Evolutionary conservation across 805 yeast genomes (phyloP).

Genomic region (Yarrowia sp.): DNA sequence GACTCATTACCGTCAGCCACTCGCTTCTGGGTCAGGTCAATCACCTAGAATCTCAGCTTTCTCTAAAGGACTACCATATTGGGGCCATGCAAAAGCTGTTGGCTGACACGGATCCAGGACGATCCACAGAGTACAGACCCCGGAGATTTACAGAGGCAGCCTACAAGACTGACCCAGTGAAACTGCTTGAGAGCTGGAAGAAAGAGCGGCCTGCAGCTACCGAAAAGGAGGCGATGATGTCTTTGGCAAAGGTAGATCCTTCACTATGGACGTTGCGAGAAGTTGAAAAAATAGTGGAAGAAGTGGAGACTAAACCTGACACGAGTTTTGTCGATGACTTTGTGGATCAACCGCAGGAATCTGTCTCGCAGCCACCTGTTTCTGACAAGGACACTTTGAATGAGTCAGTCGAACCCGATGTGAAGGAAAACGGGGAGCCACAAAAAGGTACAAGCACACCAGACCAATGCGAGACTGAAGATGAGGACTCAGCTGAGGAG

Average conservation of each 20-base stretch:
- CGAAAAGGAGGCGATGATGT: neutral
- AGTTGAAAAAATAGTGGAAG: neutral
- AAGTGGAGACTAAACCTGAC: neutral
- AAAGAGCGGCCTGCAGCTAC: neutral
- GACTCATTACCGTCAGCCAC: slow-evolving; percentile 4
- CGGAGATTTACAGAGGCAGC: slow-evolving; percentile 2
- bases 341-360: neutral
- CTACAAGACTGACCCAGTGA: neutral
- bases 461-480: slow-evolving; percentile 2
- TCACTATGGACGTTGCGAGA: neutral
- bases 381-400: neutral
- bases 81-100: slow-evolving; percentile 16
- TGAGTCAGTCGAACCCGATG: neutral
- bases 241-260: neutral
- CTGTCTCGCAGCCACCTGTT: neutral
- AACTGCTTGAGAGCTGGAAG: neutral
- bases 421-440: neutral
- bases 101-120: slow-evolving; percentile 20
- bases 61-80: slow-evolving; percentile 29
- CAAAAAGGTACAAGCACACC: neutral
- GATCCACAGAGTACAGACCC: slow-evolving; percentile 25
- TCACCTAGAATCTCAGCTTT: slow-evolving; percentile 15
- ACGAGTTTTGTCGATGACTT: neutral
- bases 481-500: neutral
- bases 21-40: slow-evolving; percentile 1